Conservation (phyloP, 23 red algal genomes). For the Gracilaria gracilis region DNA sequence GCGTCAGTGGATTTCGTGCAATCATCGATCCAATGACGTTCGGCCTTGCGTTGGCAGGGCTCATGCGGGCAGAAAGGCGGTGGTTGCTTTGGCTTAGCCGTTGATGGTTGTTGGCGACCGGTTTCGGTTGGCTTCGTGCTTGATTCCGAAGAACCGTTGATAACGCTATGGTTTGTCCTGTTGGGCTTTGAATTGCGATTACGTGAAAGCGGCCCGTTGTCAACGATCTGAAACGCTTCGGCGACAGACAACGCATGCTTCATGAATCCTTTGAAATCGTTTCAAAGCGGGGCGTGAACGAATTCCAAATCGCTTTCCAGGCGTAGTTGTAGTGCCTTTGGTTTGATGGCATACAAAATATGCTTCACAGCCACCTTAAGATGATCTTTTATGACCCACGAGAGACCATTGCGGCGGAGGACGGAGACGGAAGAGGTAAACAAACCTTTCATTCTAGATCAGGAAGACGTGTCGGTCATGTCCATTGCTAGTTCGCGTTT, state of each 20-base stretch:
- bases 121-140: not conserved
- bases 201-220: slow-evolving; percentile 27
- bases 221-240: slow-evolving; percentile 31
- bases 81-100: not conserved
- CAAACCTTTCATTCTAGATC: too few species aligned
- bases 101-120: not conserved
- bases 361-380: slow-evolving; percentile 10
- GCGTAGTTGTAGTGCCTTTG: not conserved
- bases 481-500: not conserved
- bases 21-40: slow-evolving; percentile 13
- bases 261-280: too few species aligned
- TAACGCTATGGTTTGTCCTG: not conserved
- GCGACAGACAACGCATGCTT: not conserved
- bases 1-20: not conserved
- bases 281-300: not conserved
- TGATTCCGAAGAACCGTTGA: not conserved
- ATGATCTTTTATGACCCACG: not conserved
- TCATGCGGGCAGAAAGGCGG: not conserved
- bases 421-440: too few species aligned
- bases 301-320: not conserved
- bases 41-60: not conserved
- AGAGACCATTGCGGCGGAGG: not conserved
- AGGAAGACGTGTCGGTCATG: too few species aligned
- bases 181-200: too few species aligned
- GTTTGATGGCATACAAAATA: not conserved